phyloP scores from a whole-genome alignment of 495 filamentous ascomycete genomes.

The Darksidea phi region DNA sequence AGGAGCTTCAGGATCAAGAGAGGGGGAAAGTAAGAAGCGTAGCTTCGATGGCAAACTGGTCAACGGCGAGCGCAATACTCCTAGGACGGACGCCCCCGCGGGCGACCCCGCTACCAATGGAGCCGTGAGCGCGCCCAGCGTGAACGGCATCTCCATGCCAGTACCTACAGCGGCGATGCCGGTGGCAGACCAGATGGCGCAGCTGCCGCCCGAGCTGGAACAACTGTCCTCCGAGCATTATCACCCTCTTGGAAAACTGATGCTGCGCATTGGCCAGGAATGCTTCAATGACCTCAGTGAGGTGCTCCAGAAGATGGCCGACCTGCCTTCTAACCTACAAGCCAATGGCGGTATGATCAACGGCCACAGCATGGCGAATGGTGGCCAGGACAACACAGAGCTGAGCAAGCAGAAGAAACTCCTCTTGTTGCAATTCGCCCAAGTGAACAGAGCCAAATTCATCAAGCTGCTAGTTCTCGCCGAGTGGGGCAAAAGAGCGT shows the following conservation, averaged over 20 bases:
- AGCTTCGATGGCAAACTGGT: slow-evolving; percentile 24
- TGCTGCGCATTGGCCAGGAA: slow-evolving; percentile 76
- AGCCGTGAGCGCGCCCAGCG: not conserved
- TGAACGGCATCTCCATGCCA: slow-evolving; percentile 17
- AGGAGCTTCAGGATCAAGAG: slow-evolving; percentile 26
- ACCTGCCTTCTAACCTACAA: slow-evolving; percentile 52
- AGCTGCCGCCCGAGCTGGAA: slow-evolving; percentile 65
- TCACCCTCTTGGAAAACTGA: slow-evolving; percentile 64
- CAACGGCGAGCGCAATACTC: slow-evolving; percentile 28
- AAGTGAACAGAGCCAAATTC: slow-evolving; percentile 66
- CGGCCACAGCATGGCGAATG: slow-evolving; percentile 53
- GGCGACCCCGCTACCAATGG: slow-evolving; percentile 7
- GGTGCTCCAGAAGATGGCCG: slow-evolving; percentile 65
- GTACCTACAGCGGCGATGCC: not conserved
- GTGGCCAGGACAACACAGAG: slow-evolving; percentile 56
- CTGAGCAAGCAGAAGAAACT: slow-evolving; percentile 78
- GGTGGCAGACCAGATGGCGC: slow-evolving; percentile 17
- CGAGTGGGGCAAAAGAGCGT: slow-evolving; percentile 80
- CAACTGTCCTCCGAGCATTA: slow-evolving; percentile 73
- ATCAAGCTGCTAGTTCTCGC: slow-evolving; percentile 87
- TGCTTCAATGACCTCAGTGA: slow-evolving; percentile 74
- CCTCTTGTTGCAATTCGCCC: slow-evolving; percentile 69
- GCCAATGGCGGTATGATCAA: slow-evolving; percentile 39
- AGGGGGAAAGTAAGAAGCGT: slow-evolving; percentile 22
- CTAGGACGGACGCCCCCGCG: slow-evolving; percentile 10